Evolutionary conservation across 805 yeast genomes (phyloP), one percentile per base, ranked within the genome.

Genomic region (Starmerella asiatica): DNA sequence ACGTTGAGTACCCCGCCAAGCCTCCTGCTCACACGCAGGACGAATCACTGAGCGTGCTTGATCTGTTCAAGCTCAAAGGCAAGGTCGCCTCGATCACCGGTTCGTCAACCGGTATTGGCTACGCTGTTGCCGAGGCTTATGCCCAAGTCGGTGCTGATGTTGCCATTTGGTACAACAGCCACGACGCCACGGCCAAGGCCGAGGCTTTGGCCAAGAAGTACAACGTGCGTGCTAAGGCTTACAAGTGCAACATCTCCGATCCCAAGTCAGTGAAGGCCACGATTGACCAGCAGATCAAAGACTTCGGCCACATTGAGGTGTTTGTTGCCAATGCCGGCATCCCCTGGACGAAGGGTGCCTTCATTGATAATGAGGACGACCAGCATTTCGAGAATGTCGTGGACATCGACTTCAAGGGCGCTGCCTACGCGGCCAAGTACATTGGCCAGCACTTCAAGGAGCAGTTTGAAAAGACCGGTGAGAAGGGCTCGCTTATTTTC

Each of bases 291-390:
- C 73, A 75, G 45, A 70, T 65, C 46, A 48, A 60, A 43, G 93
- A 82, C 54, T 83, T 84, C 56, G 91, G 88, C 40, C 72, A 73
- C 45, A 73, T 84, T 49, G 94, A 84, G 59, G 64, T 82, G 21
- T 78, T 81, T 53, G 91, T 84, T 34, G 93, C 93, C 52, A 84
- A 84, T 58, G 94, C 94, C 12, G 94, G 94, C 31, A 74, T 82
- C 35, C 76, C 84, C 14, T 83, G 93, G 93, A 68, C 73, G 18
- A 65, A 70, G 21, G 85, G 86, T 18, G 70, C 70, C 16, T 56
- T 74, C 45, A 57, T 71, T 41, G 71, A 69, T 40, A 63, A 61
- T 43, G 54, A 56, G 35, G 73, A 72, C 46, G 67, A 67, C 48
- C 61, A 62, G 39, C 75, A 73, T 52, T 85, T 93, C 86, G 64